These are phyloP conservation scores for Colletotrichum cuscutae DNA, from an alignment of 2,329 filamentous ascomycete species.

Conservation along the genomic window DNA sequence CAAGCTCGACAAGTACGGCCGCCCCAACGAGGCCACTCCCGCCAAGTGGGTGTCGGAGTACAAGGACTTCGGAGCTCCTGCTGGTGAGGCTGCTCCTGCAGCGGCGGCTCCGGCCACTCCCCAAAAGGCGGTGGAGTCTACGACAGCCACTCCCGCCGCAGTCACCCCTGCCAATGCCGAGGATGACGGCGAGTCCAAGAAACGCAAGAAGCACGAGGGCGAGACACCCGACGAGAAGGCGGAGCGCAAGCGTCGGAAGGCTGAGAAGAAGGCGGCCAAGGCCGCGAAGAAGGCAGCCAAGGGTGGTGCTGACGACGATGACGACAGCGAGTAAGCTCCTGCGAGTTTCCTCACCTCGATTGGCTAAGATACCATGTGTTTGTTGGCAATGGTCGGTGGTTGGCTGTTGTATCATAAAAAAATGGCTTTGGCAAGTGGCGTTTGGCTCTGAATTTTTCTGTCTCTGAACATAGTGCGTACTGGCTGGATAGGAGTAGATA, in stretches of 20 bases:
- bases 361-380: slow-evolving; percentile 34
- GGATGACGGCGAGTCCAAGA: slow-evolving; percentile 69
- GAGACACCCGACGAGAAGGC: slow-evolving; percentile 77
- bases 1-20: slow-evolving; percentile 97
- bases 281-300: slow-evolving; percentile 64
- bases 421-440: slow-evolving; percentile 38
- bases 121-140: slow-evolving; percentile 48
- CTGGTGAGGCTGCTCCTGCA: slow-evolving; percentile 55
- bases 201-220: slow-evolving; percentile 85
- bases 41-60: slow-evolving; percentile 93
- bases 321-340: slow-evolving; percentile 60
- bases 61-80: slow-evolving; percentile 80
- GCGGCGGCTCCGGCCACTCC: slow-evolving; percentile 53
- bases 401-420: slow-evolving; percentile 38
- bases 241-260: slow-evolving; percentile 69
- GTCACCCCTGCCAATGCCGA: slow-evolving; percentile 55
- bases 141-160: slow-evolving; percentile 53
- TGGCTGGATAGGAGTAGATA: slow-evolving; percentile 36
- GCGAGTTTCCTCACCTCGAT: slow-evolving; percentile 31
- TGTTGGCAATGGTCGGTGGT: slow-evolving; percentile 34
- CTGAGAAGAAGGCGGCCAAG: slow-evolving; percentile 69
- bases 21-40: slow-evolving; percentile 91
- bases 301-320: slow-evolving; percentile 56
- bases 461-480: slow-evolving; percentile 33
- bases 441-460: slow-evolving; percentile 30